phyloP scores from a whole-genome alignment of 768 basidiomycete genomes.

The Crucibulum laeve region DNA sequence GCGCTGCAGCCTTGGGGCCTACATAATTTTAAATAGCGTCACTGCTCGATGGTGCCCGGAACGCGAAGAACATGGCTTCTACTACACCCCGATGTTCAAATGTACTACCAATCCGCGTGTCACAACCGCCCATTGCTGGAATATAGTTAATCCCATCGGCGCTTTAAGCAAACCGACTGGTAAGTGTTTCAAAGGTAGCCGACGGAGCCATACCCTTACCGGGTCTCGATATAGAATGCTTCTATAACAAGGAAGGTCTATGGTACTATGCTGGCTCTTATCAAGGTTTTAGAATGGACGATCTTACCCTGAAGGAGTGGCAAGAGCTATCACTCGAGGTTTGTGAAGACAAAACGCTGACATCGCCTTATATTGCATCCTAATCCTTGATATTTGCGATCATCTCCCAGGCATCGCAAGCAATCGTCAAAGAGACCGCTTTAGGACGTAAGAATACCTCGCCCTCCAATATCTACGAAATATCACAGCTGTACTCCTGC shows the following conservation, averaged over 20 bases:
- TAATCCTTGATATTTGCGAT: too few relatives aligned
- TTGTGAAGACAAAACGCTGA: too few relatives aligned
- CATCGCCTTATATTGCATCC: too few relatives aligned
- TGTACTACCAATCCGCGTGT: slow-evolving; percentile 79
- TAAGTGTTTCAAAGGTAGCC: too few relatives aligned
- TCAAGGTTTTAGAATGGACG: slow-evolving; percentile 58
- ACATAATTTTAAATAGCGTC: slow-evolving; percentile 60
- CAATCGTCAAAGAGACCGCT: slow-evolving; percentile 70
- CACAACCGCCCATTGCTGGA: slow-evolving; percentile 74
- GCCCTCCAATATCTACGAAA: slow-evolving; percentile 76
- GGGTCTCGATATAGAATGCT: slow-evolving; percentile 80
- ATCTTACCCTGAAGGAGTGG: slow-evolving; percentile 68
- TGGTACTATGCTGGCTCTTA: slow-evolving; percentile 88
- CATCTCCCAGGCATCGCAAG: slow-evolving; percentile 49
- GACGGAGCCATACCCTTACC: too few relatives aligned
- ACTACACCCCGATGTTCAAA: slow-evolving; percentile 69
- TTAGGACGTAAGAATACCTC: slow-evolving; percentile 69
- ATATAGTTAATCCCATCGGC: slow-evolving; percentile 53
- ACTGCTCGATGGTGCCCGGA: slow-evolving; percentile 80
- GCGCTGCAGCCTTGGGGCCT: slow-evolving; percentile 50
- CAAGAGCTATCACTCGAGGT: slow-evolving; percentile 63
- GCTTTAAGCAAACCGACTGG: slow-evolving; percentile 63
- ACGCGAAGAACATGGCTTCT: slow-evolving; percentile 79
- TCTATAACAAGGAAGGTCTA: slow-evolving; percentile 74
- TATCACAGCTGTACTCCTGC: slow-evolving; percentile 62